phyloP scores from a whole-genome alignment of 495 filamentous ascomycete genomes.

The Aspergillus homomorphus region DNA sequence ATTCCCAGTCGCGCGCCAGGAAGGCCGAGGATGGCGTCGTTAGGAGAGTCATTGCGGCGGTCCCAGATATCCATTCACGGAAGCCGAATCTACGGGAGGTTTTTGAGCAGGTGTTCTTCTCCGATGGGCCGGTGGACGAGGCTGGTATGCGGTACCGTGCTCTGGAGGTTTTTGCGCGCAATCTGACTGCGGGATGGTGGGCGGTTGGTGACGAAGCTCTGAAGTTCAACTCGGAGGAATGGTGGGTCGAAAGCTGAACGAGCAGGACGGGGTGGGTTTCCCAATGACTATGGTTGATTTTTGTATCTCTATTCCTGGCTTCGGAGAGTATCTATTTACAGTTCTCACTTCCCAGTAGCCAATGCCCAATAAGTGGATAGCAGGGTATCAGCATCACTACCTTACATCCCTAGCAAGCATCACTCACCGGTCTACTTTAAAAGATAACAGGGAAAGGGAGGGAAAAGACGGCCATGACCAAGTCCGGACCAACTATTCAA shows the following conservation, averaged over 20 bases:
- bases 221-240: slow-evolving; percentile 68
- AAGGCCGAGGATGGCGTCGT: slow-evolving; percentile 21
- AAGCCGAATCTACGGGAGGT: slow-evolving; percentile 71
- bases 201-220: slow-evolving; percentile 85
- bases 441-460: no score
- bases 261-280: not conserved
- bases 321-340: no score
- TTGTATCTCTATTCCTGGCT: no score
- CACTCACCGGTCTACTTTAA: no score
- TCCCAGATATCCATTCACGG: slow-evolving; percentile 87
- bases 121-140: slow-evolving; percentile 6
- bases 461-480: no score
- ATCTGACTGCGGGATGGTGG: slow-evolving; percentile 85
- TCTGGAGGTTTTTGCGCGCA: slow-evolving; percentile 84
- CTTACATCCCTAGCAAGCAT: no score
- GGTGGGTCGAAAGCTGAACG: slow-evolving; percentile 51
- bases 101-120: slow-evolving; percentile 50
- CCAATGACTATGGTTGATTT: no score
- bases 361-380: no score
- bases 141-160: slow-evolving; percentile 47
- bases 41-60: slow-evolving; percentile 65
- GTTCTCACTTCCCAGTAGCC: no score
- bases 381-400: no score
- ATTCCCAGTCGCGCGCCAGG: not conserved
- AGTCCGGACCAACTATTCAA: slow-evolving; percentile 45